Evolutionary conservation across 805 yeast species (phyloP), one percentile per base, ranked within the genome.

Genomic region (Schwanniomyces occidentalis): DNA sequence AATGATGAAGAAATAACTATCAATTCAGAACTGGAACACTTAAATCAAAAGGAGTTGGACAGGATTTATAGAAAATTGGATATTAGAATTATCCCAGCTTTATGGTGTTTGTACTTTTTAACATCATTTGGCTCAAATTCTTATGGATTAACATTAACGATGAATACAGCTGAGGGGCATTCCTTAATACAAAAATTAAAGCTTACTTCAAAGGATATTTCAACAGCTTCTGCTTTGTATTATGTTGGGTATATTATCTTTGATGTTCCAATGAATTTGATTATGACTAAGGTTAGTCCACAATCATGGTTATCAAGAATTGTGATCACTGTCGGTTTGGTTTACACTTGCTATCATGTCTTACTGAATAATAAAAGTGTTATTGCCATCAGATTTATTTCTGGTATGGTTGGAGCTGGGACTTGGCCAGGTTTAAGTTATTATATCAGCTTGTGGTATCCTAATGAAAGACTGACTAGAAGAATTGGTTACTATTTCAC

Each of bases 361-460:
- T 63, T 85, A 38, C 41, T 53, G n/a, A 72, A 68, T 34, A 61
- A 74, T 4, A 51, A 71, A 6, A 91, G 91, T 4, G 63, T 87
- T 19, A 77, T 80, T 38, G 95, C 89, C 2, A 58, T 80, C 27
- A 70, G 95, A 44, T 78, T 86, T 39, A 69, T 87, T 38, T 73
- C 83, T 18, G 95, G 95, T 30, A 46, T 82, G 37, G 83, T 82
- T 38, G 86, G 86, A 34, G 93, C 95, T 8, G 95, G 95, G 26
- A 78, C 86, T 4, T 86, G 95, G 95, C 95, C 95, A 1, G 95
- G 95, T 7, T 70, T 87, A 82, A 78, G 88, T 15, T 87, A 86
- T 60, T 87, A 87, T 51, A 70, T 87, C 27, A 77, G 90, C 0
- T 63, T 86, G 48, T 87, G 95, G 91, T 87, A 87, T 52, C 95